Base-by-base conservation (phyloP, 2,329 filamentous ascomycete genomes). In the Colletotrichum plurivorum region DNA sequence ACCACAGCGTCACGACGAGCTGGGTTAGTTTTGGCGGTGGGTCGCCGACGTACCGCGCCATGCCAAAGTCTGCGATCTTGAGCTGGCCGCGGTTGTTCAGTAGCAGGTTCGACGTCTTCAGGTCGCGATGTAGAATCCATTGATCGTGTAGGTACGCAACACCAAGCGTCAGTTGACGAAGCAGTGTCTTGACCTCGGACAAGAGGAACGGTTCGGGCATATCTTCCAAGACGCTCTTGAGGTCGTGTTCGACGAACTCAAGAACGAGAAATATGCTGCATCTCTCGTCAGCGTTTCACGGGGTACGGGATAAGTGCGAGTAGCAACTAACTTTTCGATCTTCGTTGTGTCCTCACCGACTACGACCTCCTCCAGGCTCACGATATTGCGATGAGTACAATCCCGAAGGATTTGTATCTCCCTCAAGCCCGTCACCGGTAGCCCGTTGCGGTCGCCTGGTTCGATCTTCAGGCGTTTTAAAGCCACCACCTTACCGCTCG, bases 31-130 rank as follows among this genome's bases (percentile, higher is more conserved):
- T 92, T 1, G 90, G 87, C 0, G 90, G 85, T 4, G 95, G 94
- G 73, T 94, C 90, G 58, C 93, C 93, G 64, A 93, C 93, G 82
- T 96, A 96, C 31, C 96, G 89, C 4, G 96, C 95, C 94, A 99
- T 98, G 79, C 96, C 96, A 78, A 99, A 99, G 81, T 99, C 96
- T 69, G 96, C 96, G 72, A 99, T 92, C 81, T 98, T 98, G 80
- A 99, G 91, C 78, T 93, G 91, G 53, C 96, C 96, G 53, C 94
- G 93, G 84, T 98, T 98, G 84, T 94, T 97, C 82, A 99, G 92
- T 54, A 99, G 90, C 54, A 99, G 90, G 76, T 97, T 97, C 56
- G 93, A 95, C 4, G 94, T 97, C 81, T 97, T 97, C 75, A 97
- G 89, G 81, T 98, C 95, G 65, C 95, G 94, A 82, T 96, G 94